Conservation (phyloP, 139 green algal genomes). For the Chlamydomonas sp. region DNA sequence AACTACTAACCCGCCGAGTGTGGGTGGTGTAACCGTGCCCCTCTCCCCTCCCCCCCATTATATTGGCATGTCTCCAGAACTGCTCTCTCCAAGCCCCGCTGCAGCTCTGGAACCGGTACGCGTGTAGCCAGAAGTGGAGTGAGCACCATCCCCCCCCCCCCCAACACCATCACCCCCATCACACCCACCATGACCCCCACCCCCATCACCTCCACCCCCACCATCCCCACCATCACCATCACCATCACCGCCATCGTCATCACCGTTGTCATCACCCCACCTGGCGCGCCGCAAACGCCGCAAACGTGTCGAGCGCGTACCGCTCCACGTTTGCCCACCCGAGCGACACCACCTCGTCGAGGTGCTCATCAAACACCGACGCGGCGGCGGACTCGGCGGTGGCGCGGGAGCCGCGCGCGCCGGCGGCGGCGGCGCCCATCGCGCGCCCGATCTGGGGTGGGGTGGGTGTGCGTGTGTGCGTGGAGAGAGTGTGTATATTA, state of each 20-base stretch:
- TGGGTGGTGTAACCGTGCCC: no score
- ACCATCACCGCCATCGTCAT: neutral
- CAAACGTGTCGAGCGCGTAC: constrained; percentile 45
- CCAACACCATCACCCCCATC: neutral
- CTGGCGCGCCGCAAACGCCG: no score
- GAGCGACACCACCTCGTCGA: constrained; percentile 63
- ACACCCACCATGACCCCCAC: neutral
- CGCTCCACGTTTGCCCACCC: constrained; percentile 65
- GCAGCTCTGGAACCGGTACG: neutral
- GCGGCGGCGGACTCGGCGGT: constrained; percentile 25
- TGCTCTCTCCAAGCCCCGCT: neutral
- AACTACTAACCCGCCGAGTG: no score
- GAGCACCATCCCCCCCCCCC: neutral
- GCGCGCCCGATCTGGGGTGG: neutral
- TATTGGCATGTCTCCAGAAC: no score
- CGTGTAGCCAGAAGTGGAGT: neutral
- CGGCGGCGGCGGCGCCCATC: constrained; percentile 30
- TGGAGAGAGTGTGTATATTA: neutral
- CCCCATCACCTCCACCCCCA: neutral
- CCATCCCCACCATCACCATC: neutral
- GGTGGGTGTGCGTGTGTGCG: neutral
- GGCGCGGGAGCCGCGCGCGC: constrained; percentile 7
- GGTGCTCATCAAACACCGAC: constrained; percentile 49
- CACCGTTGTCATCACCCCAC: no score
- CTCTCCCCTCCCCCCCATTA: no score